Evolutionary conservation across 1,139 yeast species (phyloP), one percentile per base, ranked within the genome.

Genomic region (Hyphopichia wangnamkhiaoensis): DNA sequence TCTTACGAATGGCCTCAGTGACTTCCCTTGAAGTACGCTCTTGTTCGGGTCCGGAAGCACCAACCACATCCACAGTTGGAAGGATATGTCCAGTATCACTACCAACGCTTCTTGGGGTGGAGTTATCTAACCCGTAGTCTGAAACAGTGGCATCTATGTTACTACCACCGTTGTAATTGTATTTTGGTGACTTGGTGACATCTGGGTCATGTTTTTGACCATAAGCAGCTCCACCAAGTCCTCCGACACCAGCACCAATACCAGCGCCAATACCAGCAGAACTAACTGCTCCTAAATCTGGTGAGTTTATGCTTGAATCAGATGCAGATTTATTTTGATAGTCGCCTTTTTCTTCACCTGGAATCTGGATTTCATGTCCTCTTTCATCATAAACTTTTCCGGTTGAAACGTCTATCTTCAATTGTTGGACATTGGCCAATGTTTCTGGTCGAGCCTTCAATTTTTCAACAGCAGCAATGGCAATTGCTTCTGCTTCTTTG

Each of bases 381-480:
- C 49, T 45, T 38, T 65, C 69, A 43, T 67, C 67, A 20, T 60
- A 55, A 18, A 66, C 63, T 16, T 51, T 44, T 10, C 72, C 72
- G 24, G 63, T 53, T 8, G 38, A 37, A 14, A 68, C 64, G 46
- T 67, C 63, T 30, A 66, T 62, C 37, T 48, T 59, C 31, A 67
- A 49, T 39, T 59, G 66, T 40, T 58, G 54, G 16, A 57, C 59
- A 10, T 46, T 42, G 2, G 51, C 44, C 32, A 65, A 49, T 1
- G 58, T 44, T n/a, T 57, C 56, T 3, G 65, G 64, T 25, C 54
- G 53, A 10, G 53, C 47, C 40, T 58, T 58, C 43, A 67, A 56
- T 16, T 56, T 47, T 6, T 50, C 49, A 12, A 66, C 66, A 4
- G 66, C 65, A 20, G 50, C 45, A 33, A 56, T 50, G n/a, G 72